These are phyloP conservation scores for Backusella morwellensis DNA, from an alignment of 192 early-diverging fungal genomes.

Conservation along the genomic window DNA sequence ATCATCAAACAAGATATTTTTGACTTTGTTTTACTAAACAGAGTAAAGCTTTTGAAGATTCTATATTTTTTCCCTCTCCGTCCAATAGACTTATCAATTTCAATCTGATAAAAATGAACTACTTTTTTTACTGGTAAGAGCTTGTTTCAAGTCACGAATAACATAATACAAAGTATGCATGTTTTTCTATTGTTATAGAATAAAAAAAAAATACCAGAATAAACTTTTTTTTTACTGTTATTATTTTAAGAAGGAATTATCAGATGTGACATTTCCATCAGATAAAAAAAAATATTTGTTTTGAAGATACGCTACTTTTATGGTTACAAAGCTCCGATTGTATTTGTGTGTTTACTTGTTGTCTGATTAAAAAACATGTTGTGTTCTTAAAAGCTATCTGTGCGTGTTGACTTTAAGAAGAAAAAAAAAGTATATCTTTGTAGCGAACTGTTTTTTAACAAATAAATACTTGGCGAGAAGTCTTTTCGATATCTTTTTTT, in stretches of 20 bases:
- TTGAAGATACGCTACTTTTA: too few relatives aligned
- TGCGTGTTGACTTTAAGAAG: not conserved
- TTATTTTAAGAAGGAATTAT: too few relatives aligned
- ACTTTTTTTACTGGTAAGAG: not conserved
- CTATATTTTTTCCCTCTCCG: not conserved
- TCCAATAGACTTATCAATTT: not conserved
- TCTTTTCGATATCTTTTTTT: not conserved
- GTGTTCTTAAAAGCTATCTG: too few relatives aligned
- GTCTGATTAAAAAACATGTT: too few relatives aligned
- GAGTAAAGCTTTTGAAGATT: not conserved
- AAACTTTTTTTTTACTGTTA: too few relatives aligned
- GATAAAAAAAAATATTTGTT: too few relatives aligned
- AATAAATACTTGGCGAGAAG: not conserved
- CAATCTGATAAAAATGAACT: not conserved
- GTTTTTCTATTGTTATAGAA: too few relatives aligned
- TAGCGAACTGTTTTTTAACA: not conserved
- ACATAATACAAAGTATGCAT: too few relatives aligned
- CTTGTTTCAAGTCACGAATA: not conserved
- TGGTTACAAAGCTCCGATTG: too few relatives aligned
- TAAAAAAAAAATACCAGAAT: too few relatives aligned
- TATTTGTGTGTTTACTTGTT: too few relatives aligned
- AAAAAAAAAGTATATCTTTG: not conserved
- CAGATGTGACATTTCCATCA: too few relatives aligned
- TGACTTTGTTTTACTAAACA: constrained; percentile 1
- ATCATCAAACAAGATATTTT: not conserved